Evolutionary conservation across 108 stramenopile genomes (phyloP), one percentile per base, ranked within the genome.

Genomic region (Nitzschia sp.): DNA sequence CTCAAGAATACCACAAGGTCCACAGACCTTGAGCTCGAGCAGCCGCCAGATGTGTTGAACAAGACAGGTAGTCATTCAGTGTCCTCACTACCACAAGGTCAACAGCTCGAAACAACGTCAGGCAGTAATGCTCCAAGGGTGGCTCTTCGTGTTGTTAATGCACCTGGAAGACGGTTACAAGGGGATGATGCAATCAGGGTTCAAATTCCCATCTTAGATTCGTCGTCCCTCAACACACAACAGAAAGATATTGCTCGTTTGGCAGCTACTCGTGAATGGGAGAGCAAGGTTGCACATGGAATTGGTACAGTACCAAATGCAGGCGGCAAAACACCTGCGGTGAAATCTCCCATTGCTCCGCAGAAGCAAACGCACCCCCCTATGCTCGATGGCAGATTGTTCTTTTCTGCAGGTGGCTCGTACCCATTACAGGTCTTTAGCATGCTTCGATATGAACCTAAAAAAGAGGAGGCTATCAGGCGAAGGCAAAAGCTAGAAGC

Each of bases 391-490:
- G 88, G 87, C 26, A 73, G 94, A 43, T 54, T 88, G 3, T 95
- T 90, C 65, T 89, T 90, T 56, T 84, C 88, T 8, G 77, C 86
- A 2, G 74, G 65, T 43, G 80, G 69, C 42, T 80, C 83, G 0
- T 95, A 95, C 60, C 94, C 94, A 19, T 54, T 86, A 17, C 73
- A 65, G 41, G 83, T 93, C 14, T 88, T 88, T 57, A 83, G 81
- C n/a, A 61, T 86, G 12, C 77, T 91, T 38, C 86, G 88, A 58
- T 95, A 95, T 67, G 90, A 93, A 57, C 91, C 91, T 3, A 84
- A 83, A 54, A 86, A 86, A 57, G 94, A 95, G 77, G 88, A 91
- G 44, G 90, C 89, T 2, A 75, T 76, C 8, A 69, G 86, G 22
- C 44, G 86, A 24, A 63, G 93, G 52, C 85, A 87, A 64, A 91